Evolutionary conservation across 805 yeast genomes (phyloP), one percentile per base, ranked within the genome.

Genomic region (Kazachstania kunashirensis): DNA sequence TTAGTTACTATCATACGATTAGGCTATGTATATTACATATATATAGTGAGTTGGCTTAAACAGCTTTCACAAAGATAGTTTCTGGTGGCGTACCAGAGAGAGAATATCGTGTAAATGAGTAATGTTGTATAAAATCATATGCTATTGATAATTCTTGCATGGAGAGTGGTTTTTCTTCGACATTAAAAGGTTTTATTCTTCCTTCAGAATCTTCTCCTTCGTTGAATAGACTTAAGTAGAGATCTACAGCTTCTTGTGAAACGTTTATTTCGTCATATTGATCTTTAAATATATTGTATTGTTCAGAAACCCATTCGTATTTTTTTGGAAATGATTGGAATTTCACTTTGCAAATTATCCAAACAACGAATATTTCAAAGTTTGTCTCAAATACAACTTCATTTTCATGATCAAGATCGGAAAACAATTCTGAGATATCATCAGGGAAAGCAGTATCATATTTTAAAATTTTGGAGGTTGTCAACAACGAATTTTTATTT

Each of bases 391-490:
- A 59, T 3, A 56, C 63, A 3, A 70, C 52, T 4, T 77, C 56
- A 37, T 65, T 66, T 11, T 65, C 57, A 9, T 6, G 8, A 36
- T 14, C 13, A n/a, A 13, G 3, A 10, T 19, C 13, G 16, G 5
- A 18, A 5, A 80, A 80, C 40, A 76, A 61, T 0, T 67, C 52
- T 2, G 66, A 52, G 3, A 71, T 50, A 25, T 78, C 61, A 0
- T 77, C 61, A 20, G 62, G 59, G 46, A 75, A 68, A n/a, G 48
- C 44, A 3, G 52, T 43, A 48, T 81, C 88, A 30, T 66, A 61
- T 46, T 74, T 73, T 44, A 63, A 61, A 1, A 75, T 67, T 36
- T 63, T 68, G 44, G 74, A 72, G 38, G 77, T 61, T 1, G 78
- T 68, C 10, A 75, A 43, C 2, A 80, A 58, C 4, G 43, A 33